Evolutionary conservation across 2,329 filamentous ascomycete species (phyloP).

Genomic region (Curvularia sp.): DNA sequence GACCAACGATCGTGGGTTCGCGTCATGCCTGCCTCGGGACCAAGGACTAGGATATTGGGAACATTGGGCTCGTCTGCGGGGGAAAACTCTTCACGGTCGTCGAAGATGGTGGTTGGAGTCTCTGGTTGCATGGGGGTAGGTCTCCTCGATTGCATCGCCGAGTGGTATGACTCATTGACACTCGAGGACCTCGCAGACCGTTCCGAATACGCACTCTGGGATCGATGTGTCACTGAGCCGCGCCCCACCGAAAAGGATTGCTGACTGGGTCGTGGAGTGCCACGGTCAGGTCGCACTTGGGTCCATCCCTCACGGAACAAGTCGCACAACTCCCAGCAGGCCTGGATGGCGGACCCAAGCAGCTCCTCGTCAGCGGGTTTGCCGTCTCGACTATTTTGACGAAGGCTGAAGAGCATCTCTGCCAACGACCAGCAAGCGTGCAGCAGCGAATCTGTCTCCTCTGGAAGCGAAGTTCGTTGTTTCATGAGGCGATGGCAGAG

Average conservation of each 20-base stretch:
- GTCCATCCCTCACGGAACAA: slow-evolving; percentile 93
- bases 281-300: slow-evolving; percentile 82
- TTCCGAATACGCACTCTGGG: slow-evolving; percentile 45
- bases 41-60: slow-evolving; percentile 87
- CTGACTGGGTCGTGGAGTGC: slow-evolving; percentile 83
- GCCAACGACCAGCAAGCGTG: slow-evolving; percentile 88
- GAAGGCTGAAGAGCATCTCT: slow-evolving; percentile 90
- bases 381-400: slow-evolving; percentile 79
- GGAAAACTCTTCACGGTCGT: slow-evolving; percentile 79
- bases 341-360: slow-evolving; percentile 84
- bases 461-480: slow-evolving; percentile 77
- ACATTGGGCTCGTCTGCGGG: slow-evolving; percentile 75
- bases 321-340: slow-evolving; percentile 94
- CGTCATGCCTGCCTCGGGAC: slow-evolving; percentile 65
- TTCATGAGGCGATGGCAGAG: slow-evolving; percentile 97
- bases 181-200: slow-evolving; percentile 50
- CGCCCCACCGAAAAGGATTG: slow-evolving; percentile 63
- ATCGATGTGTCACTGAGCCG: slow-evolving; percentile 43
- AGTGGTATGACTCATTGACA: slow-evolving; percentile 56
- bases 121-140: slow-evolving; percentile 65
- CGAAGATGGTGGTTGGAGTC: slow-evolving; percentile 93
- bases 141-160: slow-evolving; percentile 51
- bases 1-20: slow-evolving; percentile 75
- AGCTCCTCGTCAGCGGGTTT: slow-evolving; percentile 80
- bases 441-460: slow-evolving; percentile 83